phyloP scores from a whole-genome alignment of 768 basidiomycete species.

The Mycena latifolia region DNA sequence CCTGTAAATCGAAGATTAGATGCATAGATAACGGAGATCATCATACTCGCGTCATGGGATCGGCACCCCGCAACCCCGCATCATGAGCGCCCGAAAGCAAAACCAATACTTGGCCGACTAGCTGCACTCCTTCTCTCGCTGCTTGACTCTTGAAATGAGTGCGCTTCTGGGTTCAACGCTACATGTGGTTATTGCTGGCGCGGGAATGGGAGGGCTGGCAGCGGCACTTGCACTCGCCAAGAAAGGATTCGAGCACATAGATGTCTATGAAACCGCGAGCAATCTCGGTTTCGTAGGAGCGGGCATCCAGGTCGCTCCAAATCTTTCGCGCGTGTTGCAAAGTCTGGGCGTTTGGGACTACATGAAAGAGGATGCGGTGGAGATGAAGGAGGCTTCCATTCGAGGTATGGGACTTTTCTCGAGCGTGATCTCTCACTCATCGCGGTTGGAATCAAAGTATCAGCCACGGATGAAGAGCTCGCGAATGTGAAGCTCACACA shows the following conservation, averaged over 20 bases:
- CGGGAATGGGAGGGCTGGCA: constrained; percentile 44
- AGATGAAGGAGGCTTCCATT: constrained; percentile 42
- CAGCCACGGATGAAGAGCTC: constrained; percentile 45
- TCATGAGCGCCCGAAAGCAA: no score
- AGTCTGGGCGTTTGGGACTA: constrained; percentile 43
- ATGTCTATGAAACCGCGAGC: constrained; percentile 45
- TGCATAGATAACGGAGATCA: no score
- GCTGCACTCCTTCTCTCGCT: no score
- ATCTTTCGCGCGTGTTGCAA: constrained; percentile 46
- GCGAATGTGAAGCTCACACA: constrained; percentile 44
- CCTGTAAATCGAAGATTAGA: no score
- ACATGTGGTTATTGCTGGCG: constrained; percentile 36
- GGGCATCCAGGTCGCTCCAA: constrained; percentile 52
- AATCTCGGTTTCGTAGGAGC: constrained; percentile 51
- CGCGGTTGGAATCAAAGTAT: constrained; percentile 35
- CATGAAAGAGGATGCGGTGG: constrained; percentile 42
- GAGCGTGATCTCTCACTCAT: no score
- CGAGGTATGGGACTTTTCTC: constrained; percentile 32
- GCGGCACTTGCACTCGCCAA: constrained; percentile 46
- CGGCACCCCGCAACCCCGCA: no score
- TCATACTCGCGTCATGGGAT: no score
- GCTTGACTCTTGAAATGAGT: no score
- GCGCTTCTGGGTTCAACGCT: constrained; percentile 13
- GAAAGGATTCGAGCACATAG: constrained; percentile 45
- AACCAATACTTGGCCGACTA: no score